Base-by-base conservation (phyloP, 768 basidiomycete species). In the Suillus luteus region DNA sequence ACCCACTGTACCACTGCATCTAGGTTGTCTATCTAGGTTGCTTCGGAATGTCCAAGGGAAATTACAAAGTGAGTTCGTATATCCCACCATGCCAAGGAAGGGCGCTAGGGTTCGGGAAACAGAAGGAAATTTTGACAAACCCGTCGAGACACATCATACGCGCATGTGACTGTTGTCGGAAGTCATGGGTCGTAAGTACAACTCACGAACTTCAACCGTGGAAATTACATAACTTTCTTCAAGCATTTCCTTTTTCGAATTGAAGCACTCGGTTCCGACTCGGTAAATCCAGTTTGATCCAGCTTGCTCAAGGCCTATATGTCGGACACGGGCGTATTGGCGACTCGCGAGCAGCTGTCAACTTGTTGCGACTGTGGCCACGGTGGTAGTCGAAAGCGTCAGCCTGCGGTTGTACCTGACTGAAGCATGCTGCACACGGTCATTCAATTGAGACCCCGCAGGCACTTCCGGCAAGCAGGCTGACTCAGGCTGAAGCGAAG, bases 1-100 rank as follows among this genome's bases (percentile, higher is more conserved):
- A 90, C 70, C 88, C 89, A 1, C 93, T 90, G 91, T 92, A 88
- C 72, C 93, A 93, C 71, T n/a, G n/a, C n/a, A 78, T 95, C n/a
- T 24, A 9, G 31, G 31, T 27, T 14, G 24, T 27, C 3, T 15
- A 27, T 27, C 27, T 17, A 27, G 14, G 87, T 93, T 1, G 92
- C 94, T 66, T 84, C 83, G 9, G 79, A 79, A 72, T 78, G 35
- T 79, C 79, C 19, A 79, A 76, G n/a, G 82, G 82, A 15, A 77
- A 74, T 40, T 79, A 81, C 43, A 72, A 66, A 33, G 86, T 92
- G 11, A 85, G 78, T 94, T 40, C 2, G 17, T 95, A 93, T 93
- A 87, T 93, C 46, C 85, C 90, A 51, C 3, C 5, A 1, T 24
- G 49, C 85, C 92, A 6, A 93, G 92, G 91, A 95, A 93, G 75